phyloP scores from a whole-genome alignment of 495 filamentous ascomycete species.

The Cenococcum geophilum region DNA sequence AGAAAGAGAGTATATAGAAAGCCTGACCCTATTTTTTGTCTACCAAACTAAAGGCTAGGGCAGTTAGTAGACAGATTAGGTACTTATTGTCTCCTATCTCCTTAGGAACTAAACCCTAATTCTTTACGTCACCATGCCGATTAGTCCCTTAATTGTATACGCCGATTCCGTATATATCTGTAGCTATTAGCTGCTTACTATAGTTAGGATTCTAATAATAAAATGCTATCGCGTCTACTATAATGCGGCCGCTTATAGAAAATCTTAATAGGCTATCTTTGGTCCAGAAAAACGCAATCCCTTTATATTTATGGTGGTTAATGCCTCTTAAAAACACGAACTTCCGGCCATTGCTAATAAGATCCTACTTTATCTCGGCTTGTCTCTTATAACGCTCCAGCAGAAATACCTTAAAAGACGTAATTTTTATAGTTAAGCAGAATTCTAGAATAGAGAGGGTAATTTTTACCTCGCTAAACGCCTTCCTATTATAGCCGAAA shows the following conservation, averaged over 20 bases:
- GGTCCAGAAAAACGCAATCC: background rate
- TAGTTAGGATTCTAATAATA: background rate
- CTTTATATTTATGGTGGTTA: background rate
- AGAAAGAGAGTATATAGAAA: background rate
- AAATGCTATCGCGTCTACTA: constrained; percentile 4
- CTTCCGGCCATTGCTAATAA: constrained; percentile 16
- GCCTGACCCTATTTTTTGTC: constrained; percentile 29
- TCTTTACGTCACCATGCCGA: background rate
- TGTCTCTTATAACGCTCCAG: constrained; percentile 48
- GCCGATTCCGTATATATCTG: background rate
- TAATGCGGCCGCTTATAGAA: constrained; percentile 3
- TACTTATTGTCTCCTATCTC: constrained; percentile 32
- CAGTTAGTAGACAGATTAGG: constrained; percentile 32
- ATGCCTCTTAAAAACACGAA: constrained; percentile 2
- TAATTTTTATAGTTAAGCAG: constrained; percentile 51
- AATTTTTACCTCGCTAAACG: constrained; percentile 45
- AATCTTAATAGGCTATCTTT: background rate
- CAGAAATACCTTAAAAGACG: constrained; percentile 49
- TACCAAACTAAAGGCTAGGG: constrained; percentile 33
- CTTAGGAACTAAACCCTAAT: background rate
- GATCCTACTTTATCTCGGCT: constrained; percentile 34
- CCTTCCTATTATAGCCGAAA: constrained; percentile 53
- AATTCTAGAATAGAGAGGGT: constrained; percentile 45
- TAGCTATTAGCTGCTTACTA: background rate
- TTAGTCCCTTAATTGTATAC: background rate